phyloP scores from a whole-genome alignment of 345 rosid species.

The Stellera chamaejasme region DNA sequence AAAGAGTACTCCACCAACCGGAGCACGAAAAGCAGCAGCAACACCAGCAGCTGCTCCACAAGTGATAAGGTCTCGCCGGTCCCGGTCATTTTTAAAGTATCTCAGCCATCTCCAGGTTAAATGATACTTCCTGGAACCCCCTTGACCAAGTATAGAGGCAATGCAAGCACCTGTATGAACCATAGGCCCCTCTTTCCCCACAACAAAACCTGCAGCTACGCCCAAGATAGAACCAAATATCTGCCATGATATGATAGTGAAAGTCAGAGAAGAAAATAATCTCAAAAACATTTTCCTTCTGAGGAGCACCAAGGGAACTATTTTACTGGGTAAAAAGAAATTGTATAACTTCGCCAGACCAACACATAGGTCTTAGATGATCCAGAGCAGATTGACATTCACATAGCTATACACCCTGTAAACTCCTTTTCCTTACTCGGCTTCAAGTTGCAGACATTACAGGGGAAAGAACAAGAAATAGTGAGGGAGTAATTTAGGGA shows the following conservation, averaged over 20 bases:
- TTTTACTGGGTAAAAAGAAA: too few relatives aligned
- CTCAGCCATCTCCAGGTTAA: constrained; percentile 45
- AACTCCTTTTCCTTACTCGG: too few relatives aligned
- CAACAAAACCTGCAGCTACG: constrained; percentile 38
- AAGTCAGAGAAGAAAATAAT: neutral
- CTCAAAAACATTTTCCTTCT: too few relatives aligned
- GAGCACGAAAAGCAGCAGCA: constrained; percentile 46
- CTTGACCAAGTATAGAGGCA: constrained; percentile 43
- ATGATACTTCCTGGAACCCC: constrained; percentile 39
- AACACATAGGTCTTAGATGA: too few relatives aligned
- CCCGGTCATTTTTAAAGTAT: constrained; percentile 42
- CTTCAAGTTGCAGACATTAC: too few relatives aligned
- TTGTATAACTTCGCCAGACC: too few relatives aligned
- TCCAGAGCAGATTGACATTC: too few relatives aligned
- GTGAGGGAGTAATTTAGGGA: neutral
- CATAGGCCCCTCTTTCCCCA: constrained; percentile 52
- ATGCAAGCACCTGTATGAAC: constrained; percentile 46
- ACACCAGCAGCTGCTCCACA: constrained; percentile 50
- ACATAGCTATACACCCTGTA: too few relatives aligned
- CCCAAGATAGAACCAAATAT: constrained; percentile 34
- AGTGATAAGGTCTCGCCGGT: constrained; percentile 43
- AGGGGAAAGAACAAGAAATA: neutral
- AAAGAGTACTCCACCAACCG: constrained; percentile 47
- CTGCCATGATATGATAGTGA: constrained; percentile 14
- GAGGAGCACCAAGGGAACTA: too few relatives aligned